phyloP scores from a whole-genome alignment of 1,284 basidiomycete genomes.

The Cutaneotrichosporon sp. region DNA sequence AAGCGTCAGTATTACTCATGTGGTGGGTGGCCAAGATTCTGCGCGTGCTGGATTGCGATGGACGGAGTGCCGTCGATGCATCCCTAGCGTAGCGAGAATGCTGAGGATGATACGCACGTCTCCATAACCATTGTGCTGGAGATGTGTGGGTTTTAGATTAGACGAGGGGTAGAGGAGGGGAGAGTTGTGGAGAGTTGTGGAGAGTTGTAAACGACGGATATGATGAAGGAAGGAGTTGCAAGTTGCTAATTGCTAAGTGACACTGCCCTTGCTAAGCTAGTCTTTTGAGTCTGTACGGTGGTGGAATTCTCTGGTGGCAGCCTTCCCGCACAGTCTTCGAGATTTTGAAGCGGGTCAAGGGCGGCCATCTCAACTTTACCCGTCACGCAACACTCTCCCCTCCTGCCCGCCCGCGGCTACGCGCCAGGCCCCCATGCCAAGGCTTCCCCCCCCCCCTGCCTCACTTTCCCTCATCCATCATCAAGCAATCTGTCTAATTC shows the following conservation, averaged over 20 bases:
- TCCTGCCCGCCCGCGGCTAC: too few species aligned
- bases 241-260: not conserved
- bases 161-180: slow-evolving; percentile 9
- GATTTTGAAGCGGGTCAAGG: slow-evolving; percentile 3
- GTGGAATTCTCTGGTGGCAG: not conserved
- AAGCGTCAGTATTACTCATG: slow-evolving; percentile 13
- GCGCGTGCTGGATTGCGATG: not conserved
- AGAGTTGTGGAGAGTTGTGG: slow-evolving; percentile 6
- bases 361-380: not conserved
- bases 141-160: not conserved
- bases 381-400: too few species aligned
- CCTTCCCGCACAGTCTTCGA: not conserved
- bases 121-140: slow-evolving; percentile 52
- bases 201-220: slow-evolving; percentile 11
- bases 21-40: not conserved
- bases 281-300: too few species aligned
- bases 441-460: too few species aligned
- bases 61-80: not conserved
- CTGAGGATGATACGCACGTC: slow-evolving; percentile 45
- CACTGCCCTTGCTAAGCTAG: not conserved
- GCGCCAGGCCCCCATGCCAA: too few species aligned
- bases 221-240: not conserved
- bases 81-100: not conserved
- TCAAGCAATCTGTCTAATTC: too few species aligned
- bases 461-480: too few species aligned